These are phyloP conservation scores for Cyclaneusma minus DNA, from an alignment of 2,329 filamentous ascomycete genomes.

Conservation along the genomic window DNA sequence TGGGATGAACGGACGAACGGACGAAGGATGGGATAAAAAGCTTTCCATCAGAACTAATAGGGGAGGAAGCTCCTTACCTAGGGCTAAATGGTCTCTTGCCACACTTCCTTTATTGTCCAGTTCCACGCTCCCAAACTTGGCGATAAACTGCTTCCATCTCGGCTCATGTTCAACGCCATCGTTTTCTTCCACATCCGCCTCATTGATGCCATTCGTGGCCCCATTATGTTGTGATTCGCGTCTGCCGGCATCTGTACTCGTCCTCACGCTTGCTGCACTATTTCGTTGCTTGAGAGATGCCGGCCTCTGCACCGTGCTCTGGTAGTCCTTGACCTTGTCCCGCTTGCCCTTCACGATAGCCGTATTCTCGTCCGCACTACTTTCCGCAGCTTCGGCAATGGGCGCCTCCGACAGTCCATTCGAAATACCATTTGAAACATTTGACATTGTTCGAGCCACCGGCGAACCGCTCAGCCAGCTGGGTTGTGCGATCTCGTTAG, in stretches of 20 bases:
- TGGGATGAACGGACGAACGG: not conserved
- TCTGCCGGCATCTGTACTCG: not conserved
- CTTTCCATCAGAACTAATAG: not conserved
- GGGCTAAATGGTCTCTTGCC: constrained; percentile 64
- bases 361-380: constrained; percentile 21
- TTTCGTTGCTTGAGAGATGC: not conserved
- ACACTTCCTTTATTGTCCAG: constrained; percentile 78
- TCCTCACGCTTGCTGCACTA: not conserved
- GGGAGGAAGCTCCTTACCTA: constrained; percentile 41
- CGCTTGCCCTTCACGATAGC: constrained; percentile 19
- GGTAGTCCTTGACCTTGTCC: constrained; percentile 10
- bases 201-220: not conserved
- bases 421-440: too few species aligned
- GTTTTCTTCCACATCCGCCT: not conserved
- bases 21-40: not conserved
- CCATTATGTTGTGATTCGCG: not conserved
- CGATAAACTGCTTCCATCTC: constrained; percentile 35
- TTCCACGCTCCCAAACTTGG: constrained; percentile 41
- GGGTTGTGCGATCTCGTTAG: constrained; percentile 1
- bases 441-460: constrained; percentile 2
- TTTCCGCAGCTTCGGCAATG: constrained; percentile 6
- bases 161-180: constrained; percentile 8
- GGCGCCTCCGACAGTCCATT: constrained; percentile 2
- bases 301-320: constrained; percentile 7
- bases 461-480: not conserved